These are phyloP conservation scores for Strobilomyces confusus DNA, from an alignment of 768 basidiomycete genomes.

Conservation along the genomic window DNA sequence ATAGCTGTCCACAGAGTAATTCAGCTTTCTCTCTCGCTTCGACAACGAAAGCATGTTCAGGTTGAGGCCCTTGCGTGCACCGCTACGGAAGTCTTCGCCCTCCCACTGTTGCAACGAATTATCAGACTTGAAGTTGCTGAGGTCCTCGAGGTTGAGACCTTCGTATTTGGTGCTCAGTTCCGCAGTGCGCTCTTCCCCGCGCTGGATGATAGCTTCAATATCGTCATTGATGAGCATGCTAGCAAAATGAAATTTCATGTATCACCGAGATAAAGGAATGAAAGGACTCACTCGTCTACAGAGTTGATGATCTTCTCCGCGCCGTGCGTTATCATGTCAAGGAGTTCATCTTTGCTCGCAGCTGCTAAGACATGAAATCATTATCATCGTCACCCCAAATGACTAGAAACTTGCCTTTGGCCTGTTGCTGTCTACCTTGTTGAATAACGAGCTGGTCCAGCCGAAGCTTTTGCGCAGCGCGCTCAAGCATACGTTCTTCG, in stretches of 20 bases:
- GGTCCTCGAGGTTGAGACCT: conserved; percentile 85
- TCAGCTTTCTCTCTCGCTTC: conserved; percentile 90
- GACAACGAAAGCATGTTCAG: conserved; percentile 82
- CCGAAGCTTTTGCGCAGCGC: conserved; percentile 91
- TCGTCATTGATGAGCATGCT: conserved; percentile 82
- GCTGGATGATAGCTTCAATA: too few relatives aligned
- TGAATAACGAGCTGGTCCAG: conserved; percentile 97
- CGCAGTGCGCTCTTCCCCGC: too few relatives aligned
- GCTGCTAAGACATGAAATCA: conserved; percentile 28
- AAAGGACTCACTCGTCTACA: conserved; percentile 55
- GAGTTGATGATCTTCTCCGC: conserved; percentile 95
- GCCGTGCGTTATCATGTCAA: conserved; percentile 99
- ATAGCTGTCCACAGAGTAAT: conserved; percentile 93
- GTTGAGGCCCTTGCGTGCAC: conserved; percentile 68
- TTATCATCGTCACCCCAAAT: background rate
- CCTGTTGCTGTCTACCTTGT: conserved; percentile 80
- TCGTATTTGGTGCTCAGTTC: conserved; percentile 92
- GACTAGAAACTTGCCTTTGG: conserved; percentile 52
- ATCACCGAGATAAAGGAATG: background rate
- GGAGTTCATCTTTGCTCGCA: conserved; percentile 89
- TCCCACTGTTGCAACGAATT: conserved; percentile 92
- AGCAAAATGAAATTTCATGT: background rate
- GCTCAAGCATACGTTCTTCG: conserved; percentile 88
- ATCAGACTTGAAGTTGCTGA: conserved; percentile 96
- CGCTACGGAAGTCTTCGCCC: conserved; percentile 84